phyloP scores from a whole-genome alignment of 805 yeast species.

The Sugiyamaella lignohabitans region DNA sequence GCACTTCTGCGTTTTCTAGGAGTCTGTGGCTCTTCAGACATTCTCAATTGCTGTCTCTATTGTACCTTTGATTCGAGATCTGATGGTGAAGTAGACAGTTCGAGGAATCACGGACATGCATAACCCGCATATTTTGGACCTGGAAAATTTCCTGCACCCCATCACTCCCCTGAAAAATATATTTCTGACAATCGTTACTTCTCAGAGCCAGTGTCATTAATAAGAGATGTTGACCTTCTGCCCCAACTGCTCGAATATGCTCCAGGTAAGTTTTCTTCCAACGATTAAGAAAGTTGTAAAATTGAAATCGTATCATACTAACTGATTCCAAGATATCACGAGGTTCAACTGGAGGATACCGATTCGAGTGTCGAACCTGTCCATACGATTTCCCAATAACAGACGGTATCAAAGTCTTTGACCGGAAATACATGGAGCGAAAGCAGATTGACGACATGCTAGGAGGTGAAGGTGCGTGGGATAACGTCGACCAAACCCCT shows the following conservation, averaged over 20 bases:
- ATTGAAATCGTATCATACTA: conserved; percentile 5
- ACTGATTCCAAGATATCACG: conserved; percentile 39
- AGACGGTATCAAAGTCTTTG: conserved; percentile 70
- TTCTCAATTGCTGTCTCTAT: too few relatives aligned
- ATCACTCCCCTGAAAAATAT: too few relatives aligned
- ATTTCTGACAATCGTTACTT: too few relatives aligned
- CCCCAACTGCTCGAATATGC: conserved; percentile 90
- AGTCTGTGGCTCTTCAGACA: too few relatives aligned
- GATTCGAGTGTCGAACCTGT: conserved; percentile 86
- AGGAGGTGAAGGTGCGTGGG: conserved; percentile 98
- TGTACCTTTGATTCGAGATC: too few relatives aligned
- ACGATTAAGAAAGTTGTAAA: background rate
- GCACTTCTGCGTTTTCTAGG: conserved; percentile 9
- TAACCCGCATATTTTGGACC: too few relatives aligned
- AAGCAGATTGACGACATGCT: conserved; percentile 93
- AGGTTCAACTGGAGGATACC: conserved; percentile 48
- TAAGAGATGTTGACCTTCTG: conserved; percentile 83
- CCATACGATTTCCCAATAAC: conserved; percentile 89
- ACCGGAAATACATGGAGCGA: conserved; percentile 72
- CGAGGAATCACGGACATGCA: too few relatives aligned
- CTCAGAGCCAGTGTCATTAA: too few relatives aligned
- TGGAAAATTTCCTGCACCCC: too few relatives aligned
- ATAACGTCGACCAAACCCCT: conserved; percentile 91
- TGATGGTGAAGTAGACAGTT: too few relatives aligned
- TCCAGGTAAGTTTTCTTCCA: conserved; percentile 40